These are phyloP conservation scores for Prunus kanzakura DNA, from an alignment of 306 rosid species.

Conservation along the genomic window DNA sequence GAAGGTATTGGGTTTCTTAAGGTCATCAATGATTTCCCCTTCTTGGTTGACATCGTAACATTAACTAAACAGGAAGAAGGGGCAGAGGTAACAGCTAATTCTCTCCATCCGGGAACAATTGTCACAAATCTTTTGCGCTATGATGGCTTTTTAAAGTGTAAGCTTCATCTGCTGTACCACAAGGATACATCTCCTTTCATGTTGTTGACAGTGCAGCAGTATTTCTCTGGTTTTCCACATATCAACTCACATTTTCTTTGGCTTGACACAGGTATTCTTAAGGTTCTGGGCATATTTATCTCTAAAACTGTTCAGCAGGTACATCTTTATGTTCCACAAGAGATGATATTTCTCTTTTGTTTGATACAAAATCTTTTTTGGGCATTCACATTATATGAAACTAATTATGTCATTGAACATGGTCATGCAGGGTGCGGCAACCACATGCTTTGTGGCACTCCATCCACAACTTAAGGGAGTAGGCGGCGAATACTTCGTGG, in stretches of 20 bases:
- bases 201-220: not conserved
- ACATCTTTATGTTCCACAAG: not conserved
- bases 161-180: not conserved
- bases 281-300: conserved; percentile 41
- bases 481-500: conserved; percentile 5
- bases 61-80: conserved; percentile 27
- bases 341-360: no score
- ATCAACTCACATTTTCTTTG: not conserved
- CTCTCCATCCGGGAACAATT: conserved; percentile 41
- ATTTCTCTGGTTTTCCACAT: not conserved
- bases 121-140: conserved; percentile 29
- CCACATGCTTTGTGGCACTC: conserved; percentile 59
- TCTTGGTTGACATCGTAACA: not conserved
- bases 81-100: conserved; percentile 34
- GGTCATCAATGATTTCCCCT: not conserved
- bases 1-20: conserved; percentile 46
- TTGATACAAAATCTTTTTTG: no score
- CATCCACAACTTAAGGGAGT: conserved; percentile 36
- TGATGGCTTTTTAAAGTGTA: conserved; percentile 41
- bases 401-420: not conserved
- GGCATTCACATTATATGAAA: no score
- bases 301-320: conserved; percentile 65
- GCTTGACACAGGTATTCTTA: conserved; percentile 48
- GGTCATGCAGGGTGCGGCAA: conserved; percentile 58
- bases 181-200: no score